Percentiles rank a stretch among this genome's conserved stretches.
These are phyloP conservation scores for Cicer cuneatum DNA, from an alignment of 306 rosid genomes.

Conservation along the genomic window DNA sequence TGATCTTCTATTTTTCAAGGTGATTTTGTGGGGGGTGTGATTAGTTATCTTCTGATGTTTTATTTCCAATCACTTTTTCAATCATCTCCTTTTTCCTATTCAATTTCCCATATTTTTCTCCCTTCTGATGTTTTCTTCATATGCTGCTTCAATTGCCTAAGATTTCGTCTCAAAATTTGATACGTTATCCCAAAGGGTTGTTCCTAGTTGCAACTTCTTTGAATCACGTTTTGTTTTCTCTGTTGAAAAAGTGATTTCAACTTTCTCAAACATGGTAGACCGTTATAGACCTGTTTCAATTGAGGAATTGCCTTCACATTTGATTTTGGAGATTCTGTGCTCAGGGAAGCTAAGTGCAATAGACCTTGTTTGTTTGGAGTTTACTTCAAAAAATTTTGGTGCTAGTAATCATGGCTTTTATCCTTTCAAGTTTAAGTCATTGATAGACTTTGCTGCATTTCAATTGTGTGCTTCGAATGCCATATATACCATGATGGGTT, in stretches of 20 bases:
- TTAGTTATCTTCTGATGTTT: constrained; percentile 80
- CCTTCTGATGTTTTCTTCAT: constrained; percentile 75
- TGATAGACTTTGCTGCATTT: constrained; percentile 79
- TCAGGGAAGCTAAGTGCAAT: constrained; percentile 71
- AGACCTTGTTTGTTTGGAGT: constrained; percentile 81
- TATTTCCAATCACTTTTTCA: constrained; percentile 64
- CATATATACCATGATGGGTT: constrained; percentile 56
- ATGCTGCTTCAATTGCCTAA: constrained; percentile 68
- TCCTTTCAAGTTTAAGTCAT: constrained; percentile 72
- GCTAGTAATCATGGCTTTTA: constrained; percentile 44
- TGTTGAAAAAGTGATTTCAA: background rate
- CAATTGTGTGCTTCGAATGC: constrained; percentile 68
- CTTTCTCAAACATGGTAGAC: constrained; percentile 51
- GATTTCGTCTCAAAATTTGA: constrained; percentile 70
- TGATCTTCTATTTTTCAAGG: constrained; percentile 43
- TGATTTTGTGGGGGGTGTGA: constrained; percentile 49
- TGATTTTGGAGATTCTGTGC: constrained; percentile 75
- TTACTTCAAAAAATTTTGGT: constrained; percentile 75
- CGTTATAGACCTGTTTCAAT: constrained; percentile 51
- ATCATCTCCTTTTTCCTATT: constrained; percentile 63
- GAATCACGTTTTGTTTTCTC: constrained; percentile 30
- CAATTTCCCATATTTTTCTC: constrained; percentile 73
- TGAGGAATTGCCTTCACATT: constrained; percentile 74
- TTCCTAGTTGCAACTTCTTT: constrained; percentile 40
- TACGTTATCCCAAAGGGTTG: constrained; percentile 30